phyloP scores from a whole-genome alignment of 1,139 yeast genomes.

The Taiozyma sp. region DNA sequence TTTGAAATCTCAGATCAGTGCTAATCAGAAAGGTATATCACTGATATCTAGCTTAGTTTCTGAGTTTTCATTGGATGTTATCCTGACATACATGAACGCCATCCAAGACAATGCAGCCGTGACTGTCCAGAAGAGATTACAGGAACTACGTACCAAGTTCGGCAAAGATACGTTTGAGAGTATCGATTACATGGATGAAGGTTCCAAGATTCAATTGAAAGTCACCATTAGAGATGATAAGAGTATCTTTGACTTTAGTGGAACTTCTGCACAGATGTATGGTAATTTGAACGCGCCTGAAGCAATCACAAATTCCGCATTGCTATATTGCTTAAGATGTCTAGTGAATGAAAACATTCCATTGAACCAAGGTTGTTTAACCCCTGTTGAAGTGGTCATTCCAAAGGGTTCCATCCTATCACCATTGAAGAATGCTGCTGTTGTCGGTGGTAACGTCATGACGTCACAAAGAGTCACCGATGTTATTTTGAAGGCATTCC shows the following conservation, averaged over 20 bases:
- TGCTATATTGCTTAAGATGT: conserved; percentile 71
- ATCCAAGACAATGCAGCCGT: conserved; percentile 40
- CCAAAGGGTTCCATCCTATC: conserved; percentile 67
- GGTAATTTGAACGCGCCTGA: conserved; percentile 63
- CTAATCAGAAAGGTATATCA: conserved; percentile 42
- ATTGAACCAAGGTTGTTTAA: conserved; percentile 77
- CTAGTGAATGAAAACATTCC: conserved; percentile 78
- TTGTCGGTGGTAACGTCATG: conserved; percentile 87
- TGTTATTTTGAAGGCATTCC: conserved; percentile 69
- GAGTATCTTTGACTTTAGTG: conserved; percentile 41
- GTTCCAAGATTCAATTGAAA: conserved; percentile 35
- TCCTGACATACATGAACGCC: conserved; percentile 40
- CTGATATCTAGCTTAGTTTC: conserved; percentile 33
- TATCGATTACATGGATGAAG: conserved; percentile 44
- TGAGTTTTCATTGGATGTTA: conserved; percentile 33
- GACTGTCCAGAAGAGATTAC: conserved; percentile 34
- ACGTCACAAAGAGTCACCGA: conserved; percentile 84
- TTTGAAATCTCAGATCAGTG: conserved; percentile 45
- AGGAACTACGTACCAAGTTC: conserved; percentile 24
- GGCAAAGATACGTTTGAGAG: conserved; percentile 26
- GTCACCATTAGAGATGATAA: conserved; percentile 32
- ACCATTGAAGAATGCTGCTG: conserved; percentile 77
- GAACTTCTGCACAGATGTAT: conserved; percentile 55
- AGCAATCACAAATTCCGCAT: conserved; percentile 79
- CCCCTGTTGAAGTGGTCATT: conserved; percentile 61